Evolutionary conservation across 1,139 yeast species (phyloP).

Genomic region (Diutina scorzettiae): DNA sequence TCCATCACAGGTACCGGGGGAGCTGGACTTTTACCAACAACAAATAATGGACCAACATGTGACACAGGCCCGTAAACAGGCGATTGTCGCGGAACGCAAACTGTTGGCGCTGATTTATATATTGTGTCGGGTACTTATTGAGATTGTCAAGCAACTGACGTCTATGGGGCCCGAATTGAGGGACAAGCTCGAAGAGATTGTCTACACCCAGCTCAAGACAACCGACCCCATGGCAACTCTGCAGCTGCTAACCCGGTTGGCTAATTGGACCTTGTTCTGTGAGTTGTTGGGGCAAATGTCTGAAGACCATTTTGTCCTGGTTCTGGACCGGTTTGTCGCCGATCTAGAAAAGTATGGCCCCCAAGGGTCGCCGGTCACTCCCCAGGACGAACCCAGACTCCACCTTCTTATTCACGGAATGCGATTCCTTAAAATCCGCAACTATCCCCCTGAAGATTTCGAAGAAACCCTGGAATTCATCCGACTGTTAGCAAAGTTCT

Average conservation of each 20-base stretch:
- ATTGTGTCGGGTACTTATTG: conserved; percentile 85
- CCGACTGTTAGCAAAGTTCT: conserved; percentile 77
- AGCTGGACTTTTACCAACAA: background rate
- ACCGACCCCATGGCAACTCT: conserved; percentile 69
- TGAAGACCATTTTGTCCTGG: conserved; percentile 66
- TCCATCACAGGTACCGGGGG: background rate
- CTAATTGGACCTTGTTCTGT: conserved; percentile 91
- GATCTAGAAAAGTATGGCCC: conserved; percentile 55
- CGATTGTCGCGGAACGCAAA: conserved; percentile 77
- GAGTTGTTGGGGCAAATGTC: conserved; percentile 88
- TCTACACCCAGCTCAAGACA: conserved; percentile 77
- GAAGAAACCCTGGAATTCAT: conserved; percentile 91
- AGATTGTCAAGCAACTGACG: conserved; percentile 82
- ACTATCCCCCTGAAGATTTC: conserved; percentile 78
- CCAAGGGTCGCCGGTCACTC: conserved; percentile 29
- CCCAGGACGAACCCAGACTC: conserved; percentile 52
- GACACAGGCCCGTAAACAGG: conserved; percentile 51
- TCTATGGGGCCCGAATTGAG: conserved; percentile 71
- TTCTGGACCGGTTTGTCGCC: conserved; percentile 87
- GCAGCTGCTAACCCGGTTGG: conserved; percentile 63
- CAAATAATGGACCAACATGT: conserved; percentile 19
- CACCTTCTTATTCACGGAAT: conserved; percentile 81
- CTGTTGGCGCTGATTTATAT: conserved; percentile 80
- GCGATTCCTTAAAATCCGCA: conserved; percentile 67
- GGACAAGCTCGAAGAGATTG: conserved; percentile 82